Evolutionary conservation across 2,329 filamentous ascomycete genomes (phyloP), one percentile per base, ranked within the genome.

Genomic region (Sphaerulina vaccinii): DNA sequence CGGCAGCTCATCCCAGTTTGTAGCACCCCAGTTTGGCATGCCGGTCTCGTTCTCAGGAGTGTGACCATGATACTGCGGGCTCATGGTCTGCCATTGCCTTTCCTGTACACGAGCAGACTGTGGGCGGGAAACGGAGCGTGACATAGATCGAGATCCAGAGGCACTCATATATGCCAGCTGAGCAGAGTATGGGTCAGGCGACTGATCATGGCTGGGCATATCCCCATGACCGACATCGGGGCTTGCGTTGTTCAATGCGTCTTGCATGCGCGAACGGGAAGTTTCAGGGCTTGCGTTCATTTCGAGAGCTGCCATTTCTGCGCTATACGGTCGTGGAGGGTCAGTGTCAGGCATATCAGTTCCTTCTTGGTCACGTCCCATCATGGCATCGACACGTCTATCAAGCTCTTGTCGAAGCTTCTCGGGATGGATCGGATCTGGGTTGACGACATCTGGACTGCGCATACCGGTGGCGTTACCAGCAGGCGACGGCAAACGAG

Each of bases 281-380:
- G 50, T 40, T 2, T 49, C 51, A 18, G 16, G 46, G 29, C 22
- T 23, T 21, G 36, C 41, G n/a, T 50, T 39, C 36, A 21, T 21
- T 18, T 46, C 7, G 1, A 42, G 37, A 48, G 51, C 51, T 10
- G 51, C 51, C 24, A 53, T 32, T n/a, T 49, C 21, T 29, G 51
- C 51, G 6, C 42, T 40, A 15, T 49, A 49, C 2, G 45, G 45
- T 27, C 41, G 33, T 29, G 40, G 48, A 11, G 39, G 22, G 21
- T 50, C 32, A 16, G 39, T 50, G 10, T 43, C 40, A n/a, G 48
- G 48, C 39, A 43, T 44, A 22, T 50, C 48, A n/a, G 48, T 50
- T 10, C 48, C 48, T 11, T 41, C 33, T n/a, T 49, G 37, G 22
- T n/a, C n/a, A n/a, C n/a, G n/a, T n/a, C 15, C 1, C 27, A 35